Percentiles rank a stretch among this genome's conserved stretches.
These are phyloP conservation scores for Cardiospermum halicacabum DNA, from an alignment of 345 rosid genomes.

Conservation along the genomic window DNA sequence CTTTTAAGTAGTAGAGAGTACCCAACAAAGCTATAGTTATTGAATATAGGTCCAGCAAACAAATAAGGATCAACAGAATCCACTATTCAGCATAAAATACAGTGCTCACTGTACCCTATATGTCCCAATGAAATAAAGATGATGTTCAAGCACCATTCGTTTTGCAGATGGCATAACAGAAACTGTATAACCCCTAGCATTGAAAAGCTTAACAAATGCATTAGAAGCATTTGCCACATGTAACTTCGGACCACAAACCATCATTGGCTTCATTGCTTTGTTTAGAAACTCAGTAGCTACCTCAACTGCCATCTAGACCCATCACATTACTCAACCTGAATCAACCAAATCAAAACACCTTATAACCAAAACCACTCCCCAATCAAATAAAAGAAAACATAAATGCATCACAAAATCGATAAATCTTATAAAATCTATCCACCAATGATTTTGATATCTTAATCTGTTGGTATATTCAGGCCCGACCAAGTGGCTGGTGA, in stretches of 20 bases:
- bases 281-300: constrained; percentile 60
- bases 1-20: constrained; percentile 66
- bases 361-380: no score
- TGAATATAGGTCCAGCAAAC: constrained; percentile 71
- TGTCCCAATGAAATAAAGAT: constrained; percentile 63
- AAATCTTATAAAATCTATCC: no score
- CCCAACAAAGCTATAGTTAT: constrained; percentile 64
- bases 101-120: constrained; percentile 74
- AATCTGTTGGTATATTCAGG: no score
- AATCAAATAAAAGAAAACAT: no score
- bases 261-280: constrained; percentile 66
- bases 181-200: constrained; percentile 50
- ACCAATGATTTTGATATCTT: no score
- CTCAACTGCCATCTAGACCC: constrained; percentile 57
- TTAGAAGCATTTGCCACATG: constrained; percentile 46
- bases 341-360: no score
- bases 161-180: constrained; percentile 70
- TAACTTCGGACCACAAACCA: constrained; percentile 67
- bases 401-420: no score
- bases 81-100: constrained; percentile 69
- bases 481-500: no score
- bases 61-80: constrained; percentile 73
- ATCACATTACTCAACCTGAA: constrained; percentile 44
- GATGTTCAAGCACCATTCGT: constrained; percentile 63
- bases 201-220: constrained; percentile 51